A percentile compares a stretch with the other conserved stretches of the same genome.
phyloP scores from a whole-genome alignment of 768 basidiomycete genomes.

The Tubosaeta sp. region DNA sequence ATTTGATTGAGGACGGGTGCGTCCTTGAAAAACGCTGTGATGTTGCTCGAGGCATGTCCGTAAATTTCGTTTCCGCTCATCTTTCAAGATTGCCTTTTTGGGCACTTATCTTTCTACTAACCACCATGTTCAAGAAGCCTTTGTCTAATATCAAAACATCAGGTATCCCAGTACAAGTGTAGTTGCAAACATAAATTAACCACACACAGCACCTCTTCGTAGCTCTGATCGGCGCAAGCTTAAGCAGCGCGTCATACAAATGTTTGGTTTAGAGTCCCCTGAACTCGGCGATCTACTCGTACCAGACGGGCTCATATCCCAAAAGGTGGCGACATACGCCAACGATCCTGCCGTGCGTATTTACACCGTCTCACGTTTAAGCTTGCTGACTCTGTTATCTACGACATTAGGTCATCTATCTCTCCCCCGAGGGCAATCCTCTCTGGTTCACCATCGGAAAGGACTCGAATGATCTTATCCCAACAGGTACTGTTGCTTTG shows the following conservation, averaged over 20 bases:
- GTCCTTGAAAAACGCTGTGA: constrained; percentile 66
- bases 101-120: neutral
- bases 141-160: constrained; percentile 65
- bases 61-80: neutral
- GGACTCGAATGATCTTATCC: constrained; percentile 61
- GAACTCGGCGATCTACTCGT: constrained; percentile 69
- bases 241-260: constrained; percentile 50
- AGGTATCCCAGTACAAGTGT: constrained; percentile 26
- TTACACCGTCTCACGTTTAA: neutral
- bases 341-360: constrained; percentile 58
- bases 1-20: constrained; percentile 60
- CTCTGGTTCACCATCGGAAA: constrained; percentile 78
- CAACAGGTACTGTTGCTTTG: constrained; percentile 44
- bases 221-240: constrained; percentile 73
- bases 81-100: constrained; percentile 15
- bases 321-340: constrained; percentile 64
- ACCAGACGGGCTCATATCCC: constrained; percentile 65
- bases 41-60: constrained; percentile 84
- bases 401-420: constrained; percentile 53
- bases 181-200: neutral
- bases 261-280: constrained; percentile 39
- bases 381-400: neutral
- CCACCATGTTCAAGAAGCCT: constrained; percentile 76
- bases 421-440: constrained; percentile 63
- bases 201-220: constrained; percentile 52